A percentile compares a stretch with the other conserved stretches of the same genome.
phyloP scores from a whole-genome alignment of 768 basidiomycete species.

The Mycena rebaudengoi region DNA sequence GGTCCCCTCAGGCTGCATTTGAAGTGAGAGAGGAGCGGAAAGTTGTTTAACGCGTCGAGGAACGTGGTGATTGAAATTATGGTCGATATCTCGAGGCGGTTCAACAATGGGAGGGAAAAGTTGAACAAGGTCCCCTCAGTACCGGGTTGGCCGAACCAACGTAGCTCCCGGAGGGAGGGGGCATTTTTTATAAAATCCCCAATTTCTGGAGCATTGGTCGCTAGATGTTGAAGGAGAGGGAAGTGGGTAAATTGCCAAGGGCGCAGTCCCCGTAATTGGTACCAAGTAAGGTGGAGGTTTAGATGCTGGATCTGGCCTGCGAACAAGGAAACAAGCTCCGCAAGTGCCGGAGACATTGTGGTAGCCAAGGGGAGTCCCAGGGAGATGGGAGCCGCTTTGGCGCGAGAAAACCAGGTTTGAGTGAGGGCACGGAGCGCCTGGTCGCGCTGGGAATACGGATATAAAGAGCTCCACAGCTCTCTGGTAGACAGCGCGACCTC shows the following conservation, averaged over 20 bases:
- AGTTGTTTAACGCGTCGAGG: neutral
- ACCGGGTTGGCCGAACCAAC: neutral
- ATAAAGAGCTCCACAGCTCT: neutral
- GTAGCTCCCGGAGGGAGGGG: neutral
- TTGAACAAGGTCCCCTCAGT: too few relatives aligned
- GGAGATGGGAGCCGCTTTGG: neutral
- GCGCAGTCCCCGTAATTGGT: neutral
- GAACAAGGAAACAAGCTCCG: neutral
- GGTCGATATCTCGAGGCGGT: neutral
- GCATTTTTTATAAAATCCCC: neutral
- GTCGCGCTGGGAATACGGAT: neutral
- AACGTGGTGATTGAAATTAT: neutral
- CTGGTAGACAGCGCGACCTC: neutral
- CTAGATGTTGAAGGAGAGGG: neutral
- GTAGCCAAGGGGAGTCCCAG: neutral
- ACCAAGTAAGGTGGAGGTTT: neutral
- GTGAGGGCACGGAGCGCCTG: neutral
- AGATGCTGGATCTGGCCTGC: neutral
- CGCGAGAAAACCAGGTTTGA: slow-evolving; percentile 1
- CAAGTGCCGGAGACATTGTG: neutral
- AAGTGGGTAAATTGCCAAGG: neutral
- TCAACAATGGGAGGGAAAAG: neutral
- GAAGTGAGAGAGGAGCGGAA: neutral
- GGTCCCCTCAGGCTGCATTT: neutral
- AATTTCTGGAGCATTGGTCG: neutral